Base-by-base conservation (phyloP, 768 basidiomycete genomes). In the Vararia minispora region DNA sequence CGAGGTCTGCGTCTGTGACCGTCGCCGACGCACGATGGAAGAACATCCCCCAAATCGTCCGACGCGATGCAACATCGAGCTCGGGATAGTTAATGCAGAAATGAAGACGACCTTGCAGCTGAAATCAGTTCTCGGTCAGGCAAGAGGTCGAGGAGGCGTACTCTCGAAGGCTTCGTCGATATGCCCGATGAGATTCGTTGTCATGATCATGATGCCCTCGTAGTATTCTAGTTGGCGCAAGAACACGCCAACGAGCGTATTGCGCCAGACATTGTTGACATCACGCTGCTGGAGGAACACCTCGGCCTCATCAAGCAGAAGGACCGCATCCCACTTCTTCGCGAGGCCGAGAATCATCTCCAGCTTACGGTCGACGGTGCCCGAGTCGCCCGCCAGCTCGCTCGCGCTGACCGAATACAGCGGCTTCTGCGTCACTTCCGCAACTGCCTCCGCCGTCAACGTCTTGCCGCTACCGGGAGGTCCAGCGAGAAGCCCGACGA, bases 161-260 rank as follows among this genome's bases (percentile, higher is more conserved):
- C 10, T 17, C 34, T 62, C 55, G 36, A 63, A 57, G 6, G 60
- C 61, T 3, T 46, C 35, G 39, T 63, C 62, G 33, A 52, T 53
- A 14, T 54, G 46, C 10, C 43, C 42, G 18, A 53, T 45, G 24
- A 55, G 30, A 31, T 62, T 63, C 3, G 62, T 62, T 5, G 60
- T 62, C 2, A 63, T 48, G 11, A 63, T 53, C 14, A 63, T 33
- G 11, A 61, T 58, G n/a, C 61, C 60, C 33, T 57, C 57, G 30
- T 59, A 59, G 30, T 49, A 51, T 35, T 51, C 50, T n/a, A 51
- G 21, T 0, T 40, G 36, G 9, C 50, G 47, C 20, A 51, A 7
- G 32, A 51, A 51, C 24, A 52, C 42, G 14, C 49, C 42, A 23
- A 51, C 52, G 6, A 54, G 33, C 12, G 49, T 49, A 33, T 52